Evolutionary conservation across 169 alveolate species (phyloP).

Genomic region (Babesia sp.): DNA sequence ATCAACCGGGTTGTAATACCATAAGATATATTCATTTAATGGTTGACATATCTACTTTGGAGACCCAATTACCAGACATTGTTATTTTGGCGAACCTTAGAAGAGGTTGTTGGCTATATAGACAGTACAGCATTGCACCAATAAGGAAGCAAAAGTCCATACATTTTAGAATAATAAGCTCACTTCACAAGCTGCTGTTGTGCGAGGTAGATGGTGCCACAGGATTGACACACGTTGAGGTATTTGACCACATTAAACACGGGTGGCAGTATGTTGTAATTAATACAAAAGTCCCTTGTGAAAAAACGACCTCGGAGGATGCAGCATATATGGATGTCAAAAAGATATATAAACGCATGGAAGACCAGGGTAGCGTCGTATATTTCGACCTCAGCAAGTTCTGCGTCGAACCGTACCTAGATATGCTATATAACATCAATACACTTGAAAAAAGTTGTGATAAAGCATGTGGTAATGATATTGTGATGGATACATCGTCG

Average conservation of each 20-base stretch:
- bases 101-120: not conserved
- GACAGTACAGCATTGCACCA: not conserved
- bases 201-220: not conserved
- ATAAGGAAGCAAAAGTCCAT: not conserved
- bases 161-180: not conserved
- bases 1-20: not conserved
- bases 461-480: not conserved
- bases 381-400: not conserved
- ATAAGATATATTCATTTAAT: too few species aligned
- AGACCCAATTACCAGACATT: not conserved
- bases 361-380: not conserved
- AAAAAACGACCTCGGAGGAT: too few species aligned
- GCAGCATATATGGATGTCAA: too few species aligned
- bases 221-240: not conserved
- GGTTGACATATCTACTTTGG: not conserved
- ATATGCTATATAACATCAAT: not conserved
- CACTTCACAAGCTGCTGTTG: not conserved
- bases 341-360: not conserved
- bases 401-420: not conserved
- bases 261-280: slow-evolving; percentile 3
- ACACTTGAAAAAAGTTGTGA: not conserved
- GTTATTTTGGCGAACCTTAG: not conserved
- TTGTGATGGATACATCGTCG: too few species aligned
- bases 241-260: not conserved
- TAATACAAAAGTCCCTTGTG: not conserved